phyloP scores from a whole-genome alignment of 2,329 filamentous ascomycete species.

The Penicillium capsulatum region DNA sequence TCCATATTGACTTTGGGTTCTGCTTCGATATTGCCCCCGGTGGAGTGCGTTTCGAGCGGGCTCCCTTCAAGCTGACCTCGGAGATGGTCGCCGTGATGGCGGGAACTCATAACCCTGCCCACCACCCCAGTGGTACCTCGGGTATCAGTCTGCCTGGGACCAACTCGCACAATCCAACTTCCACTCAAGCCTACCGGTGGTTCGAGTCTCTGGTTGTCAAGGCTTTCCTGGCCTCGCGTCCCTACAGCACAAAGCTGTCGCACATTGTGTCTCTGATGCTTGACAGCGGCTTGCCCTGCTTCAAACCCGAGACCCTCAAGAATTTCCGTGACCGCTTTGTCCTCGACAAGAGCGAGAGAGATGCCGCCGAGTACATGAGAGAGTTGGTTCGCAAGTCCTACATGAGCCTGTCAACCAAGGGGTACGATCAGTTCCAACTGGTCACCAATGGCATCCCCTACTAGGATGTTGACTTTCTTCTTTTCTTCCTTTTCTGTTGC shows the following conservation, averaged over 20 bases:
- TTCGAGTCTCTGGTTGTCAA: slow-evolving; percentile 97
- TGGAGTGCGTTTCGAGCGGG: slow-evolving; percentile 94
- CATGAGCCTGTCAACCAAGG: slow-evolving; percentile 82
- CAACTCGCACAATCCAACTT: slow-evolving; percentile 48
- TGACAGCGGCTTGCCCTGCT: slow-evolving; percentile 92
- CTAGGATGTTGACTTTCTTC: slow-evolving; percentile 40
- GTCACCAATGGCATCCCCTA: slow-evolving; percentile 97
- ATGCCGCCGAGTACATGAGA: slow-evolving; percentile 91
- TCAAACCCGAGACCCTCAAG: slow-evolving; percentile 90
- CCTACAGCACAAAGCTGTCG: slow-evolving; percentile 80
- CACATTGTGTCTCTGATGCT: slow-evolving; percentile 94
- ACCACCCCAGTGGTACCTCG: slow-evolving; percentile 25
- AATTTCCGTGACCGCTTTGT: slow-evolving; percentile 93
- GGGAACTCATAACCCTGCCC: slow-evolving; percentile 50
- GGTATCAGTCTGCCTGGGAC: slow-evolving; percentile 27
- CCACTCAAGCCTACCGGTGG: slow-evolving; percentile 85
- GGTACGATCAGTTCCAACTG: slow-evolving; percentile 97
- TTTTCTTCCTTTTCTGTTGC: background rate
- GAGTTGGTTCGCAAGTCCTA: slow-evolving; percentile 87
- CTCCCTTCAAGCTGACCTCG: slow-evolving; percentile 93
- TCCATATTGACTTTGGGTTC: slow-evolving; percentile 99
- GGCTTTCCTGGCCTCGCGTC: slow-evolving; percentile 82
- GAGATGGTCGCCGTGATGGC: slow-evolving; percentile 99
- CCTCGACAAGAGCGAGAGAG: slow-evolving; percentile 81
- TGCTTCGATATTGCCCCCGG: slow-evolving; percentile 98